Percentiles rank a stretch among this genome's conserved stretches.
These are phyloP conservation scores for Musa schizocarpa DNA, from an alignment of 176 grass and related monocot genomes.

Conservation along the genomic window DNA sequence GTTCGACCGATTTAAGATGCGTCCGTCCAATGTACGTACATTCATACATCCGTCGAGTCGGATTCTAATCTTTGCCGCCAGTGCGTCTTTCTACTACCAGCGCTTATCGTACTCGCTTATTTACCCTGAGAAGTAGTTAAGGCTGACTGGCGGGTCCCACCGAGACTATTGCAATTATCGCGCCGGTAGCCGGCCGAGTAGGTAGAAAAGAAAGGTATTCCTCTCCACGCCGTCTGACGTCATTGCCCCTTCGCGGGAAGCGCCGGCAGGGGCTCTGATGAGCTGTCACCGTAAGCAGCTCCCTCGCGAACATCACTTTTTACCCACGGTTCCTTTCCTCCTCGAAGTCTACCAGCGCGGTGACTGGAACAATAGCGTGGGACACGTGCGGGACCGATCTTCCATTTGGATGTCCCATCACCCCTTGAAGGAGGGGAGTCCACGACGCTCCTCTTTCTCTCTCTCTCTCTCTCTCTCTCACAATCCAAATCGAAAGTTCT, in stretches of 20 bases:
- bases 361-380: neutral
- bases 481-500: neutral
- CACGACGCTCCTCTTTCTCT: neutral
- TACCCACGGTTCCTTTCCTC: neutral
- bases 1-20: too few relatives aligned
- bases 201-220: neutral
- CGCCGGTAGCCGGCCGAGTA: neutral
- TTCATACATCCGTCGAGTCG: too few relatives aligned
- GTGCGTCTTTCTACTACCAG: too few relatives aligned
- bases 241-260: neutral
- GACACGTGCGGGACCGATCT: neutral
- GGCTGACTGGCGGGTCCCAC: neutral
- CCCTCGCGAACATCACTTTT: neutral
- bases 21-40: too few relatives aligned
- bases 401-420: neutral
- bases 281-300: neutral
- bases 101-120: too few relatives aligned
- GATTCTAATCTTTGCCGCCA: too few relatives aligned
- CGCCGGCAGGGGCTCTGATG: neutral
- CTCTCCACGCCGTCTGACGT: neutral
- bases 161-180: neutral
- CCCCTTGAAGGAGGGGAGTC: neutral
- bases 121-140: too few relatives aligned
- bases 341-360: neutral
- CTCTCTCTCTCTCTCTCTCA: neutral